These are phyloP conservation scores for Penicillium desertorum DNA, from an alignment of 495 filamentous ascomycete species.

Conservation along the genomic window DNA sequence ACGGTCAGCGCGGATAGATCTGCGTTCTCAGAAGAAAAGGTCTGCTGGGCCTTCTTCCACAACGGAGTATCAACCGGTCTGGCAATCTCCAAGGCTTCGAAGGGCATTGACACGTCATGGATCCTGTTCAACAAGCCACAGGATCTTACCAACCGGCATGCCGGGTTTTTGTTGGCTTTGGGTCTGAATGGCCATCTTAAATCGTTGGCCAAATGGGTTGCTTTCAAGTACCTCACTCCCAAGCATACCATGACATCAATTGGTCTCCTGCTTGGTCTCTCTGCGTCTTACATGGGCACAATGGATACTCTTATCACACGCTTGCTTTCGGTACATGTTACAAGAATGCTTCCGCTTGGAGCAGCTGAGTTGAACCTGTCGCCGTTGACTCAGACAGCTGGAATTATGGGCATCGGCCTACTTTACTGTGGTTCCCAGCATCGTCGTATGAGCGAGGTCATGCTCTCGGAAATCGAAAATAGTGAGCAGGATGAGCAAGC, in stretches of 20 bases:
- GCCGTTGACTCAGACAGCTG: constrained; percentile 90
- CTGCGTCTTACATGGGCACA: constrained; percentile 89
- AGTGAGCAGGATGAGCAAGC: constrained; percentile 70
- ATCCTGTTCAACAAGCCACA: constrained; percentile 96
- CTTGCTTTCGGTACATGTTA: constrained; percentile 96
- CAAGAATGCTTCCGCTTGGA: constrained; percentile 84
- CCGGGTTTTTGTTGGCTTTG: constrained; percentile 85
- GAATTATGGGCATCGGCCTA: constrained; percentile 95
- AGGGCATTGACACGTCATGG: constrained; percentile 97
- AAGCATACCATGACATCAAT: constrained; percentile 99
- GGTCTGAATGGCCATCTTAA: constrained; percentile 96
- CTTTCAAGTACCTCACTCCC: constrained; percentile 96
- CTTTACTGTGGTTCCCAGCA: constrained; percentile 95
- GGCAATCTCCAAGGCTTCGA: constrained; percentile 83
- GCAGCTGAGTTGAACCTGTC: constrained; percentile 93
- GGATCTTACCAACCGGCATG: constrained; percentile 89
- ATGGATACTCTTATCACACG: constrained; percentile 95
- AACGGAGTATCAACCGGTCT: constrained; percentile 88
- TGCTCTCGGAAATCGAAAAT: constrained; percentile 95
- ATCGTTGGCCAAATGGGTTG: constrained; percentile 92
- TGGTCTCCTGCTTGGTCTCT: constrained; percentile 85
- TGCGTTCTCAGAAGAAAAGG: constrained; percentile 88
- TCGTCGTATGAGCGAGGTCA: constrained; percentile 96
- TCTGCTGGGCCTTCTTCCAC: constrained; percentile 98
- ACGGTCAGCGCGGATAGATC: constrained; percentile 83